Evolutionary conservation across 179 eudicot species (phyloP).

Genomic region (Gypsophila paniculata): DNA sequence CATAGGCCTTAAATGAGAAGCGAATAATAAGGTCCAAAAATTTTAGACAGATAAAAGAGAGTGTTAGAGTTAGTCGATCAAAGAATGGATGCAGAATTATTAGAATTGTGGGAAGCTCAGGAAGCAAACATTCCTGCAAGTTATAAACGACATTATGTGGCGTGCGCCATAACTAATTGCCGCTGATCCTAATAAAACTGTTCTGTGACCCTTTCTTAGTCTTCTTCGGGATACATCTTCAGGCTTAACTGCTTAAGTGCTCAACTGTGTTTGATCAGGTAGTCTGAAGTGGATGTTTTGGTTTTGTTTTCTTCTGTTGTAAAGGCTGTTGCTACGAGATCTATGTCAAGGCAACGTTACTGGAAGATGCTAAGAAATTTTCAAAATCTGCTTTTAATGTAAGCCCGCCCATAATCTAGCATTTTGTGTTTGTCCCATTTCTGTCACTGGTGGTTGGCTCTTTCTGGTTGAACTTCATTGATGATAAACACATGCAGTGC

Average conservation of each 20-base stretch:
- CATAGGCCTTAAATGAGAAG: too few relatives aligned
- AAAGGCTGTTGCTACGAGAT: slow-evolving; percentile 73
- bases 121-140: too few relatives aligned
- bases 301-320: slow-evolving; percentile 9
- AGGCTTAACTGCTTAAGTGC: too few relatives aligned
- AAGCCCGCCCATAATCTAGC: slow-evolving; percentile 32
- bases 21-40: too few relatives aligned
- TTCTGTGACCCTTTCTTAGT: not conserved
- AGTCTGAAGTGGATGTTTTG: not conserved
- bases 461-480: not conserved
- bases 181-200: not conserved
- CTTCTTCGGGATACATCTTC: too few relatives aligned
- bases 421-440: slow-evolving; percentile 7
- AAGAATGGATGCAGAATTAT: too few relatives aligned
- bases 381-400: not conserved
- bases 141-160: not conserved
- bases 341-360: slow-evolving; percentile 48
- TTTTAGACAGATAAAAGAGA: too few relatives aligned
- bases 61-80: too few relatives aligned
- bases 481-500: slow-evolving; percentile 24
- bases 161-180: too few relatives aligned
- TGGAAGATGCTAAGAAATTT: slow-evolving; percentile 37
- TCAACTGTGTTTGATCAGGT: not conserved
- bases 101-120: too few relatives aligned
- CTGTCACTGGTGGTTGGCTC: slow-evolving; percentile 12